Percentiles rank a stretch among this genome's conserved stretches.
Conservation (phyloP, 768 basidiomycete species). For the Sistotremastrum suecicum region DNA sequence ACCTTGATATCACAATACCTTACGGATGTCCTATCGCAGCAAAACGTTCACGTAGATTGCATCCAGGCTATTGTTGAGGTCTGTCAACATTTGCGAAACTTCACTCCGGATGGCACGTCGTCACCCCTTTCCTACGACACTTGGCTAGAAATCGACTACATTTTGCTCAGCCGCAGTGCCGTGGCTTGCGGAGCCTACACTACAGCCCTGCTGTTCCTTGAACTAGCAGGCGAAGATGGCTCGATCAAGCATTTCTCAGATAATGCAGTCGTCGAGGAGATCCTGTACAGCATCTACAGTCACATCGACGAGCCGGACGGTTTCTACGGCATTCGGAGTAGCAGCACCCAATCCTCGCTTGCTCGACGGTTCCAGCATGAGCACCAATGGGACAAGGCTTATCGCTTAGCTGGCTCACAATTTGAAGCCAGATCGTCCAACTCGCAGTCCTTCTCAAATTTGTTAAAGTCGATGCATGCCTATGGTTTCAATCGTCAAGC, state of each 20-base stretch:
- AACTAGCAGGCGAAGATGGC: slow-evolving; percentile 50
- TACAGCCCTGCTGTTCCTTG: slow-evolving; percentile 80
- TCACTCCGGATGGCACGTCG: slow-evolving; percentile 23
- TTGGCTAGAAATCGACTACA: slow-evolving; percentile 73
- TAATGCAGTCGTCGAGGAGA: slow-evolving; percentile 36
- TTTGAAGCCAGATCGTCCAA: slow-evolving; percentile 45
- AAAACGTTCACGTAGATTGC: slow-evolving; percentile 25
- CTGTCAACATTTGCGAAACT: slow-evolving; percentile 69
- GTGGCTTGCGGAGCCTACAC: slow-evolving; percentile 74
- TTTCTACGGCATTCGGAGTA: slow-evolving; percentile 83
- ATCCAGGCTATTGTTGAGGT: slow-evolving; percentile 54
- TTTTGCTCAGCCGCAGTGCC: slow-evolving; percentile 58
- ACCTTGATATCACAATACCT: slow-evolving; percentile 39
- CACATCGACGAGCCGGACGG: slow-evolving; percentile 97
- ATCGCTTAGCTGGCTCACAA: slow-evolving; percentile 77
- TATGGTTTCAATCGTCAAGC: slow-evolving; percentile 91
- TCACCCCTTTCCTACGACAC: slow-evolving; percentile 45
- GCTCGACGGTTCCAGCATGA: slow-evolving; percentile 86
- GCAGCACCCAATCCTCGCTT: slow-evolving; percentile 66
- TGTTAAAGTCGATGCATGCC: slow-evolving; percentile 70
- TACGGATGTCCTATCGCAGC: slow-evolving; percentile 31
- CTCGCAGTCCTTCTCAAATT: slow-evolving; percentile 38
- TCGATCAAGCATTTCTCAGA: slow-evolving; percentile 10
- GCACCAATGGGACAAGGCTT: slow-evolving; percentile 82
- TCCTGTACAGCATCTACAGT: slow-evolving; percentile 85